phyloP scores from a whole-genome alignment of 225 moss, liverwort and hornwort genomes.

The Polytrichum formosum region DNA sequence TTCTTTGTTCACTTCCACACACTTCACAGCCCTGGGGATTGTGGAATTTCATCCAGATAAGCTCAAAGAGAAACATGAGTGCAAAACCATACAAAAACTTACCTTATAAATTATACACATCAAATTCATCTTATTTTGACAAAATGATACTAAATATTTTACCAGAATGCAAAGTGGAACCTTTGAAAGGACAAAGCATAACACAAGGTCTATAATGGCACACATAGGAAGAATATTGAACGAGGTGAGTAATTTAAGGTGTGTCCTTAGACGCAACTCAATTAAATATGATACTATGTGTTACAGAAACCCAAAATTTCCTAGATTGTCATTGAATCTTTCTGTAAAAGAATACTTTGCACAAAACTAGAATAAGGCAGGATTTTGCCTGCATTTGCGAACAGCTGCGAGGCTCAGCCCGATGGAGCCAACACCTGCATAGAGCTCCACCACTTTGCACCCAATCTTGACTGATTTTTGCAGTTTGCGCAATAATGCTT shows the following conservation, averaged over 20 bases:
- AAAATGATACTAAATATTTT: neutral
- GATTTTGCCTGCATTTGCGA: constrained; percentile 72
- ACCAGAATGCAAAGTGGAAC: neutral
- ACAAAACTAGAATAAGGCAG: too few relatives aligned
- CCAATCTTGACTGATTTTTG: constrained; percentile 79
- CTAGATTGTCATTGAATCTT: too few relatives aligned
- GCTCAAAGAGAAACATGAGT: neutral
- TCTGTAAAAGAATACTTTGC: too few relatives aligned
- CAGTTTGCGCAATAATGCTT: constrained; percentile 67
- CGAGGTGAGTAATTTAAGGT: too few relatives aligned
- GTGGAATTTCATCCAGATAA: neutral
- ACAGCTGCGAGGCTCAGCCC: constrained; percentile 86
- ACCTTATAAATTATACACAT: neutral
- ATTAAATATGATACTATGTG: too few relatives aligned
- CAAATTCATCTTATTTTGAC: neutral
- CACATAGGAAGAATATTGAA: too few relatives aligned
- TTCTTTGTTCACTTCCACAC: constrained; percentile 97
- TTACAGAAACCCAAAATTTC: too few relatives aligned
- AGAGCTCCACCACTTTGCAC: constrained; percentile 85
- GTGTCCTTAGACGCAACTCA: too few relatives aligned
- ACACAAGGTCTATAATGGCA: too few relatives aligned
- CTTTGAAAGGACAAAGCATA: too few relatives aligned
- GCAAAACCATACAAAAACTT: too few relatives aligned
- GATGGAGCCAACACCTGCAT: constrained; percentile 93
- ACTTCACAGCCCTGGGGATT: constrained; percentile 73